Percentiles rank a stretch among this genome's conserved stretches.
Conservation (phyloP, 208 protist species). For the Polymyxa betae region DNA sequence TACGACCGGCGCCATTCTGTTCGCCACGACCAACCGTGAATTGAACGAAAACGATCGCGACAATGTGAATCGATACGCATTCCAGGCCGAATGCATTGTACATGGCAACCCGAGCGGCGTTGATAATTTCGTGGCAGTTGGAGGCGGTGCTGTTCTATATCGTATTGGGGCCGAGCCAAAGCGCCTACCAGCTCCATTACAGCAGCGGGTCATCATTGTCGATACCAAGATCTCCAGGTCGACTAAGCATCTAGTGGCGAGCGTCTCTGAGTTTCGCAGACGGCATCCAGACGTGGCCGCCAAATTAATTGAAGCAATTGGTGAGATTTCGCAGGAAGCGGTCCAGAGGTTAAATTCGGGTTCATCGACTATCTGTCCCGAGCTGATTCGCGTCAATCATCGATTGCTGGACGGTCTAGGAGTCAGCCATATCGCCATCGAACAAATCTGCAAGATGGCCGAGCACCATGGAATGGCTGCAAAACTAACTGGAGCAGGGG, state of each 20-base stretch:
- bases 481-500: constrained; percentile 22
- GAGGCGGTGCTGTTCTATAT: constrained; percentile 1
- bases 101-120: constrained; percentile 5
- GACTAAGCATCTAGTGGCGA: neutral
- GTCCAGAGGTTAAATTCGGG: neutral
- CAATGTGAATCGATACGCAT: neutral
- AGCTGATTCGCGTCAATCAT: constrained; percentile 24
- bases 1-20: neutral
- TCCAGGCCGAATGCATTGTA: neutral
- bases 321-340: neutral
- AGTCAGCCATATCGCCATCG: constrained; percentile 17
- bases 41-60: neutral
- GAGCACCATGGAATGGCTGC: neutral
- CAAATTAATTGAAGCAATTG: neutral
- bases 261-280: neutral
- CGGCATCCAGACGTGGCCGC: neutral
- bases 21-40: neutral
- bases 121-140: constrained; percentile 17
- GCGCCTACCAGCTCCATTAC: neutral
- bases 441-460: neutral
- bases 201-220: neutral
- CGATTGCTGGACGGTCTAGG: neutral
- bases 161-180: neutral
- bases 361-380: neutral
- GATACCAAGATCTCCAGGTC: constrained; percentile 23